A percentile compares a stretch with the other conserved stretches of the same genome.
These are phyloP conservation scores for Zizania latifolia DNA, from an alignment of 176 grass and related monocot species.

Conservation along the genomic window DNA sequence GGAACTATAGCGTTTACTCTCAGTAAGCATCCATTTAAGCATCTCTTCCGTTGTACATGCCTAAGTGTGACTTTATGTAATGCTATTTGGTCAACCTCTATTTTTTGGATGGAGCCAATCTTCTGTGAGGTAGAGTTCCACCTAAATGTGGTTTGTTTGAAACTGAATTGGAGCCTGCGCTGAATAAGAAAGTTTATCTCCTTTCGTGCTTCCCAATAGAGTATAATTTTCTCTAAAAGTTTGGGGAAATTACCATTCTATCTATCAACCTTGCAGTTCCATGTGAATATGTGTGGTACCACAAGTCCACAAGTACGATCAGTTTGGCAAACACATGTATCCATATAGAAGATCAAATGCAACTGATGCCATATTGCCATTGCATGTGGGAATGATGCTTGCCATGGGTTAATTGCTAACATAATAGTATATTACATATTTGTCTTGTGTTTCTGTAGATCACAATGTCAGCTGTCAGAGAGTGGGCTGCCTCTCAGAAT, in stretches of 20 bases:
- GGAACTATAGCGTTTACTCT: too few relatives aligned
- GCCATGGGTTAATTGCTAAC: background rate
- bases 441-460: conserved; percentile 53
- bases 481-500: conserved; percentile 97
- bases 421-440: background rate
- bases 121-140: background rate
- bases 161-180: background rate
- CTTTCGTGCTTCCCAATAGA: background rate
- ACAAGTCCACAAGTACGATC: background rate
- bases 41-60: too few relatives aligned
- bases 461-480: conserved; percentile 97
- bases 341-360: background rate
- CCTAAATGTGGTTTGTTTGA: background rate
- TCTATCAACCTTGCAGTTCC: background rate
- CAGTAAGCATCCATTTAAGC: too few relatives aligned
- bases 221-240: background rate
- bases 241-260: background rate
- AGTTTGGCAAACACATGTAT: background rate
- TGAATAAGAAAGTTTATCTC: background rate
- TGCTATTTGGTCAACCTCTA: conserved; percentile 3
- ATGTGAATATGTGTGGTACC: background rate
- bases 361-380: background rate
- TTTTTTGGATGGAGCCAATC: background rate
- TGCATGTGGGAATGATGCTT: conserved; percentile 10
- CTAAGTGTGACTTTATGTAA: background rate